Conservation (phyloP, 148 eudicot species). For the Gaultheria prostrata region DNA sequence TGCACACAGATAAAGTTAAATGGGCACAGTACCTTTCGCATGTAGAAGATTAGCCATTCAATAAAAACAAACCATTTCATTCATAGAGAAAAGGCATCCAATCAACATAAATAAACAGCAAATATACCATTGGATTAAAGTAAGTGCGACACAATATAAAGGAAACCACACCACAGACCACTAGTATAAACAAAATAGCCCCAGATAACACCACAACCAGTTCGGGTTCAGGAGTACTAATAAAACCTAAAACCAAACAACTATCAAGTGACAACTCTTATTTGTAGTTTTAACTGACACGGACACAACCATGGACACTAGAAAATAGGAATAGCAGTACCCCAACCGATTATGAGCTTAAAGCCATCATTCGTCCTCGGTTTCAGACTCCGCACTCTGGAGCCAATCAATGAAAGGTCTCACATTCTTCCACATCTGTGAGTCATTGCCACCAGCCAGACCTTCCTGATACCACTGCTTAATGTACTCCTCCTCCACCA, state of each 20-base stretch:
- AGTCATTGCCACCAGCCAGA: slow-evolving; percentile 34
- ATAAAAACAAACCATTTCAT: not conserved
- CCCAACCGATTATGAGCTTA: not conserved
- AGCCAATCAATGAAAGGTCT: slow-evolving; percentile 88
- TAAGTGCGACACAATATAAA: not conserved
- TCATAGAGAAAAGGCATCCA: not conserved
- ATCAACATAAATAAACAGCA: not conserved
- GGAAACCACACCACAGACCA: not conserved
- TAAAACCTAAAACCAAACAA: not conserved
- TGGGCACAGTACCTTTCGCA: not conserved
- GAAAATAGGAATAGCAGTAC: not conserved
- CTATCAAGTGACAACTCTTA: not conserved
- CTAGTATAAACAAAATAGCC: not conserved
- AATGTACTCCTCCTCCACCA: slow-evolving; percentile 63
- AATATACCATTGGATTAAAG: not conserved
- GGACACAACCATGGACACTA: not conserved
- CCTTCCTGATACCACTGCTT: slow-evolving; percentile 67
- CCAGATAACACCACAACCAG: not conserved
- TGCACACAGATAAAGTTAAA: not conserved
- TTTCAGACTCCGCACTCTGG: slow-evolving; percentile 81
- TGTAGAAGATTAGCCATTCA: not conserved
- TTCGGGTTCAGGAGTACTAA: not conserved
- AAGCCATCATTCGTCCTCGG: slow-evolving; percentile 44
- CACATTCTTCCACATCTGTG: slow-evolving; percentile 63
- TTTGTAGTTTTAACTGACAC: not conserved